Base-by-base conservation (phyloP, 2,329 filamentous ascomycete species). In the Calonectria honghensis region DNA sequence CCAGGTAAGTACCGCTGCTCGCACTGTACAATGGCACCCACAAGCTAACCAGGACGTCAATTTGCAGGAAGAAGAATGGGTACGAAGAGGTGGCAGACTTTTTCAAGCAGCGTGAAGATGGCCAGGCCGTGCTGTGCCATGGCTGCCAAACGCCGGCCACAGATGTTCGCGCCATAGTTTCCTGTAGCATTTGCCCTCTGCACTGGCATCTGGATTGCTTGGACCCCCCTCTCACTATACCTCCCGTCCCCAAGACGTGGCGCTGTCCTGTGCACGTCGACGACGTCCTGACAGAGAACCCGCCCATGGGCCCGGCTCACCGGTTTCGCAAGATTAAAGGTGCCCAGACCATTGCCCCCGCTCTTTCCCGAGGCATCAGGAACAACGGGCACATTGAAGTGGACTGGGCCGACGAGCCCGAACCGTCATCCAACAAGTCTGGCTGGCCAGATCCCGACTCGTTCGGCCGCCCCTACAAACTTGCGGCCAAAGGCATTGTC, bases 171-270 rank as follows among this genome's bases (percentile, higher is more conserved):
- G 91, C 93, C 78, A 96, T 98, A 80, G 94, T 98, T 78, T 92
- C 94, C 59, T 99, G 96, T 87, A 96, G 96, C 84, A 91, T 90
- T 81, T 99, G 96, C 85, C 89, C 91, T 16, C 90, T 95, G 41
- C 90, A 93, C 82, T 99, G 96, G 94, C 97, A 99, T 86, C 88
- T 98, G 67, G 96, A 98, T 85, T 99, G 97, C 85, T 88, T 98
- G 20, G 93, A 97, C 82, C 95, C 95, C 35, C 96, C 96, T 41
- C 87, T 96, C 81, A 92, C 96, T 41, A 92, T 94, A 70, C 94
- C 95, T 50, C 96, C 96, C 14, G 90, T 92, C 66, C 89, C 93
- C 67, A 92, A 93, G 81, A 94, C 93, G 70, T 99, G 96, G 95
- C 94, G 93, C 85, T 99, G 97, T 82, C 96, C 96, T 65, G 92